Conservation (phyloP, 1,284 basidiomycete species). For the Fomitopsis betulina region DNA sequence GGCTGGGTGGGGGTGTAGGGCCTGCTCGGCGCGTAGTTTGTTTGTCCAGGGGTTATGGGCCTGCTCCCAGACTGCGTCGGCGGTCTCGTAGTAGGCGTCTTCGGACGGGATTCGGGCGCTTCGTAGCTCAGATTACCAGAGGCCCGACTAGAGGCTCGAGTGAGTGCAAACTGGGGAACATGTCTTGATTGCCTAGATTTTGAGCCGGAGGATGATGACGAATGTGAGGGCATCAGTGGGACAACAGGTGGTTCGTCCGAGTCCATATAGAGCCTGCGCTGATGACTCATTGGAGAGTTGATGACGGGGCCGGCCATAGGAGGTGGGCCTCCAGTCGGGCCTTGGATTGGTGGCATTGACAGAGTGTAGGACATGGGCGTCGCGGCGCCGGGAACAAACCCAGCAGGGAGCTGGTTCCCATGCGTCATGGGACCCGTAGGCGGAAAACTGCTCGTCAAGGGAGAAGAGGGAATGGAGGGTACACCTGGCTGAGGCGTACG, state of each 20-base stretch:
- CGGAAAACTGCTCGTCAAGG: neutral
- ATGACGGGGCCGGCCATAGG: neutral
- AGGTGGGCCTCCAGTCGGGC: neutral
- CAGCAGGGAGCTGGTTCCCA: neutral
- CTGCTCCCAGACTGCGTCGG: neutral
- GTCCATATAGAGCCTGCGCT: neutral
- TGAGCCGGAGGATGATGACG: neutral
- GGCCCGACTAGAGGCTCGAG: neutral
- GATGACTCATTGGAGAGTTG: neutral
- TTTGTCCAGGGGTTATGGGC: neutral
- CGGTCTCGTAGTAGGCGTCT: neutral
- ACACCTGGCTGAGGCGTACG: neutral
- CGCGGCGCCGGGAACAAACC: neutral
- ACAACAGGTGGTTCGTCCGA: neutral
- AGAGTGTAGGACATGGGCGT: neutral
- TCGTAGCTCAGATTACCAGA: neutral
- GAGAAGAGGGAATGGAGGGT: neutral
- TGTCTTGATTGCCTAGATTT: neutral
- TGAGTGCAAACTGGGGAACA: neutral
- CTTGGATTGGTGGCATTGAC: neutral
- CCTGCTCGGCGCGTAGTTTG: neutral
- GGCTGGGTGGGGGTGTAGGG: constrained; percentile 7
- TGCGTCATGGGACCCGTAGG: neutral
- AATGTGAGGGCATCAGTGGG: neutral
- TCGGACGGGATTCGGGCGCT: neutral